phyloP scores from a whole-genome alignment of 2,329 filamentous ascomycete genomes.

The Ascochyta clinopodiicola region DNA sequence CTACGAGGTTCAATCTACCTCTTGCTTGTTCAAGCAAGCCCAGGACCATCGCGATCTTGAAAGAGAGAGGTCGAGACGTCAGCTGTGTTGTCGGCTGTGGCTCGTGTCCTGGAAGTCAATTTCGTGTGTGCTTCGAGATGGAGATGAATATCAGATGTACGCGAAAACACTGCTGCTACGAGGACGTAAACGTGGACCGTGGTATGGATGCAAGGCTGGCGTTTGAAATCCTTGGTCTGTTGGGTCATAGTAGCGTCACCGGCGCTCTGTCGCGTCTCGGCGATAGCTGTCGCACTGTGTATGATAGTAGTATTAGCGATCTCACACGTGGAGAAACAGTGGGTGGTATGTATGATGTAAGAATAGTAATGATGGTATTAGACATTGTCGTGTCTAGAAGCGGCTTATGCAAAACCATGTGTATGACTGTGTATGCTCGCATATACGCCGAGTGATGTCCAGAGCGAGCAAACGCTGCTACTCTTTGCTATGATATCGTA shows the following conservation, averaged over 20 bases:
- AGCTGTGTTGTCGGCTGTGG: not conserved
- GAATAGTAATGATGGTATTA: conserved; percentile 1
- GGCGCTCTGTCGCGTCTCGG: no score
- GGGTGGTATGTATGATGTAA: not conserved
- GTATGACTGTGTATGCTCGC: not conserved
- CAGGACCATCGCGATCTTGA: not conserved
- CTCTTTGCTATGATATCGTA: conserved; percentile 5
- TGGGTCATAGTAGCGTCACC: no score
- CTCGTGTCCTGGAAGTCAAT: not conserved
- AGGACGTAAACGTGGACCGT: no score
- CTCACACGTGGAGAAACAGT: no score
- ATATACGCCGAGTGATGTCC: not conserved
- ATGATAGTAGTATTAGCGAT: no score
- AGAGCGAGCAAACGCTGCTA: not conserved
- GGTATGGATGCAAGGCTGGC: no score
- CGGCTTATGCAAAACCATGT: conserved; percentile 2
- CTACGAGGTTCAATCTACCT: no score
- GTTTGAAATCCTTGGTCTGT: no score
- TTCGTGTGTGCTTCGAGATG: not conserved
- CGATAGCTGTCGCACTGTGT: no score
- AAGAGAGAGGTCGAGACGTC: not conserved
- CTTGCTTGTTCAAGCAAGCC: not conserved
- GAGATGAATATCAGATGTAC: not conserved
- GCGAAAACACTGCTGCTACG: no score
- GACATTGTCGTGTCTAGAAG: conserved; percentile 2